phyloP scores from a whole-genome alignment of 306 rosid genomes.

The Cyamopsis tetragonoloba region DNA sequence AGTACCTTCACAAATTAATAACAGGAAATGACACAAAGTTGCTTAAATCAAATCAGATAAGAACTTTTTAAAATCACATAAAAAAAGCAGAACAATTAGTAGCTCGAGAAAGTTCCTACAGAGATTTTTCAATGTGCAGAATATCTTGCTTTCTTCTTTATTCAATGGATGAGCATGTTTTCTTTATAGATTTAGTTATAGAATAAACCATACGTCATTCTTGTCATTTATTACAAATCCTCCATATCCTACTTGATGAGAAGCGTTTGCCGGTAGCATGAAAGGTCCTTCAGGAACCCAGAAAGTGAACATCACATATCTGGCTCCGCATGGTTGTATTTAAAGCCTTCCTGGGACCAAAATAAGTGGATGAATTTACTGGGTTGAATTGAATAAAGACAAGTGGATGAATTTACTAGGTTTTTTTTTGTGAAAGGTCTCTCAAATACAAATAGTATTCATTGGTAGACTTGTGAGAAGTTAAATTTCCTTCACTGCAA shows the following conservation, averaged over 20 bases:
- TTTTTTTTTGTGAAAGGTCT: background rate
- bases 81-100: background rate
- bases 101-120: background rate
- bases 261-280: constrained; percentile 92
- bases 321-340: constrained; percentile 89
- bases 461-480: background rate
- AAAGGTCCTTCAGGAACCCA: constrained; percentile 96
- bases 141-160: background rate
- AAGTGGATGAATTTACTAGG: background rate
- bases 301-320: constrained; percentile 84
- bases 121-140: background rate
- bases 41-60: constrained; percentile 2
- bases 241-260: constrained; percentile 95
- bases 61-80: background rate
- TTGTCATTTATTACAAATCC: constrained; percentile 78
- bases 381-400: background rate
- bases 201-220: constrained; percentile 56
- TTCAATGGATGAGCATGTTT: background rate
- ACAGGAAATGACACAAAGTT: constrained; percentile 3
- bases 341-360: constrained; percentile 81
- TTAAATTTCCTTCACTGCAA: constrained; percentile 82
- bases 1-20: constrained; percentile 55
- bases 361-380: constrained; percentile 13
- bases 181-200: background rate
- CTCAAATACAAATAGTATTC: background rate